These are phyloP conservation scores for Malassezia dermatis DNA, from an alignment of 1,284 basidiomycete species.

Conservation along the genomic window DNA sequence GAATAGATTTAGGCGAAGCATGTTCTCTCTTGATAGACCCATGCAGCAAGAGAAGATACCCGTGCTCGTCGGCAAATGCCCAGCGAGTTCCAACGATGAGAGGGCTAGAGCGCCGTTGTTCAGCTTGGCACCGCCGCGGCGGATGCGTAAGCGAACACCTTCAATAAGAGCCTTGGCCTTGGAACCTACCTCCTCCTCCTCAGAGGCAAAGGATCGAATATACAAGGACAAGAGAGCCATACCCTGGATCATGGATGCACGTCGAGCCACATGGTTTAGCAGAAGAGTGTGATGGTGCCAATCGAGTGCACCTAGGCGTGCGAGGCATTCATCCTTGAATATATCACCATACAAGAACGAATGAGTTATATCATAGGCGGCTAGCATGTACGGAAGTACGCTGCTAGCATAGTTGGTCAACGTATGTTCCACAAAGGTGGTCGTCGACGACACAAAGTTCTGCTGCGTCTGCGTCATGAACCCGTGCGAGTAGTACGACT, in stretches of 20 bases:
- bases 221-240: conserved; percentile 83
- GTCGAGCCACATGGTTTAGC: conserved; percentile 73
- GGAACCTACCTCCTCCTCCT: neutral
- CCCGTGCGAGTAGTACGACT: conserved; percentile 79
- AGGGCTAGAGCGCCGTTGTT: neutral
- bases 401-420: conserved; percentile 11
- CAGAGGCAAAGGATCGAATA: conserved; percentile 59
- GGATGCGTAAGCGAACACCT: conserved; percentile 14
- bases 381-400: conserved; percentile 6
- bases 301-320: conserved; percentile 53
- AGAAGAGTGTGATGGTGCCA: conserved; percentile 71
- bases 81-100: conserved; percentile 49
- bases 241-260: conserved; percentile 83
- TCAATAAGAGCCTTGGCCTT: neutral
- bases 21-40: conserved; percentile 62
- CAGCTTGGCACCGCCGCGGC: conserved; percentile 17
- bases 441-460: neutral
- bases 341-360: neutral
- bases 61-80: conserved; percentile 83
- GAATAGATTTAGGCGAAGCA: conserved; percentile 70
- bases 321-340: conserved; percentile 13
- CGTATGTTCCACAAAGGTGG: conserved; percentile 2
- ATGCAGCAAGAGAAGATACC: conserved; percentile 70
- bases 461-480: conserved; percentile 49
- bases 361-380: neutral